Conservation (phyloP, 2,329 filamentous ascomycete species). For the Penicillium vulpinum region DNA sequence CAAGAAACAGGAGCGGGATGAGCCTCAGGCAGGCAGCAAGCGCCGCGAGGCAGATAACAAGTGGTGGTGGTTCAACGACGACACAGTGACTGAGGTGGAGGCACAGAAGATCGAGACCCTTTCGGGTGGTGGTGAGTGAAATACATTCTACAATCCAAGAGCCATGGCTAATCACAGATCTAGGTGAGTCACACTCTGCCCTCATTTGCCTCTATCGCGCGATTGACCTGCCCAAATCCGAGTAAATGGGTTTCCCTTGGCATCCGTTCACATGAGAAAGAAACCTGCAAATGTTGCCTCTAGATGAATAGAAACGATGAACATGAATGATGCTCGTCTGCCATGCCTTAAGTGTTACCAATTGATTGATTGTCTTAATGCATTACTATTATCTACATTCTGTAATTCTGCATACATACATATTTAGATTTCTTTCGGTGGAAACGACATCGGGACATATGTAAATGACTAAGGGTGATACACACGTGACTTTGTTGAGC, state of each 20-base stretch:
- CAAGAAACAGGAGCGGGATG: constrained; percentile 75
- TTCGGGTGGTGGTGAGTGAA: constrained; percentile 72
- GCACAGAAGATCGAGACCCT: constrained; percentile 88
- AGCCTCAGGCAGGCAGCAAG: constrained; percentile 71
- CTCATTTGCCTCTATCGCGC: constrained; percentile 53
- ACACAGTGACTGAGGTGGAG: constrained; percentile 90
- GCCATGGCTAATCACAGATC: constrained; percentile 17
- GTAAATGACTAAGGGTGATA: background rate
- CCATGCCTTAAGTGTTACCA: background rate
- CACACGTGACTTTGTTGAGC: background rate
- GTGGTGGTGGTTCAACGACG: constrained; percentile 99
- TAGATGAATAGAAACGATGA: constrained; percentile 31
- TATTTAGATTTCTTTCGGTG: background rate
- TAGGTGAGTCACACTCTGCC: constrained; percentile 53
- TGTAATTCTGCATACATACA: background rate
- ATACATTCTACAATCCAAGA: constrained; percentile 4
- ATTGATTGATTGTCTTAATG: background rate
- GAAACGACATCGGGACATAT: background rate
- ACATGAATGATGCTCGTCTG: constrained; percentile 18
- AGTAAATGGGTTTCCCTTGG: constrained; percentile 23
- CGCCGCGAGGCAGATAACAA: constrained; percentile 72
- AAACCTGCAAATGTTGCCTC: constrained; percentile 9
- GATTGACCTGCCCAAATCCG: constrained; percentile 49
- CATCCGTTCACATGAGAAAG: constrained; percentile 2
- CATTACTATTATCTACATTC: background rate